Conservation (phyloP, 108 stramenopile genomes). For the Licmophora abbreviata region DNA sequence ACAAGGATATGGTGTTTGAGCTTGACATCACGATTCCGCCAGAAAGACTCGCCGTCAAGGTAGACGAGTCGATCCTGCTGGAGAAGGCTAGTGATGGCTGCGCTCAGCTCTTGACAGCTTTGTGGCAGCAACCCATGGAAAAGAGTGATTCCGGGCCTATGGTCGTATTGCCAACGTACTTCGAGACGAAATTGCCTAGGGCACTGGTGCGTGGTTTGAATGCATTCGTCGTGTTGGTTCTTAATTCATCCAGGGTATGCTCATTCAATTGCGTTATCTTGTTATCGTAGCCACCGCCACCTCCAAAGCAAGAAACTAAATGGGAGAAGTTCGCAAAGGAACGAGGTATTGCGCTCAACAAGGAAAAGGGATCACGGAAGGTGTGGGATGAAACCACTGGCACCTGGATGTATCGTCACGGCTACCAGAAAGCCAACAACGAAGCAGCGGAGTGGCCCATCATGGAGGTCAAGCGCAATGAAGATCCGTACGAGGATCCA, state of each 20-base stretch:
- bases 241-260: constrained; percentile 4
- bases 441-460: constrained; percentile 80
- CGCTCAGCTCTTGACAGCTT: constrained; percentile 55
- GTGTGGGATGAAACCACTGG: constrained; percentile 85
- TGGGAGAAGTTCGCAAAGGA: constrained; percentile 87
- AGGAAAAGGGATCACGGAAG: constrained; percentile 82
- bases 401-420: constrained; percentile 78
- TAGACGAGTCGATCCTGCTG: constrained; percentile 59
- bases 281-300: constrained; percentile 63
- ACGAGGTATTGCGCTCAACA: constrained; percentile 72
- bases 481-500: constrained; percentile 75
- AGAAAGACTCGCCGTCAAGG: constrained; percentile 7
- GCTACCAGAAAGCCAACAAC: constrained; percentile 66
- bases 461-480: constrained; percentile 79
- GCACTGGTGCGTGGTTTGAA: constrained; percentile 43
- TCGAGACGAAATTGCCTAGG: constrained; percentile 53
- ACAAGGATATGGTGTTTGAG: constrained; percentile 9
- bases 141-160: constrained; percentile 65
- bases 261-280: not conserved
- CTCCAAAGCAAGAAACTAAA: constrained; percentile 77
- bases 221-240: not conserved
- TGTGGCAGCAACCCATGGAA: constrained; percentile 73
- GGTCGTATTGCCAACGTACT: constrained; percentile 47
- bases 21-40: constrained; percentile 21
- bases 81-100: constrained; percentile 66